phyloP scores from a whole-genome alignment of 345 rosid genomes.

The Toxicodendron radicans region DNA sequence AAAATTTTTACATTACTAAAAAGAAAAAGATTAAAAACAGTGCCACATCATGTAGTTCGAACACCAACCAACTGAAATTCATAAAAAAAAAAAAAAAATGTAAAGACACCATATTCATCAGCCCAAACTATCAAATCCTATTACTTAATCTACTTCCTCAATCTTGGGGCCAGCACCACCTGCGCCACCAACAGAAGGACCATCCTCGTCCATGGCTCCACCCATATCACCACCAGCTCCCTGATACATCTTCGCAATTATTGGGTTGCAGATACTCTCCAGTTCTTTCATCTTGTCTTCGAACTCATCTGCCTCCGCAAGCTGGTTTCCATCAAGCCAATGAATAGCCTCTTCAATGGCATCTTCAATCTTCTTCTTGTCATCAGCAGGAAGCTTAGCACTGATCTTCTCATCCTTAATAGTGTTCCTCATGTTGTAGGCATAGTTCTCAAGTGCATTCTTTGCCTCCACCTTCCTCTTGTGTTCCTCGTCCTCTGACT shows the following conservation, averaged over 20 bases:
- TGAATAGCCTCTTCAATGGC: conserved; percentile 42
- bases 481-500: conserved; percentile 50
- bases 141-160: conserved; percentile 55
- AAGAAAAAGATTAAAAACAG: not conserved
- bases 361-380: conserved; percentile 56
- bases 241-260: conserved; percentile 46
- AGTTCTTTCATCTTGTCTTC: conserved; percentile 54
- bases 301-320: conserved; percentile 48
- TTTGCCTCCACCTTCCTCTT: conserved; percentile 54
- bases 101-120: not conserved
- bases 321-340: conserved; percentile 52
- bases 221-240: conserved; percentile 33
- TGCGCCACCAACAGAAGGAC: conserved; percentile 26
- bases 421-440: conserved; percentile 58
- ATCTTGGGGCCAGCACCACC: conserved; percentile 62
- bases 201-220: conserved; percentile 21
- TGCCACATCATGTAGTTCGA: not conserved
- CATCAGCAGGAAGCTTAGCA: conserved; percentile 40
- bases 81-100: too few species aligned
- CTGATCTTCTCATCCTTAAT: conserved; percentile 49
- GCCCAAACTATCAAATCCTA: not conserved
- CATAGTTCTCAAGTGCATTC: conserved; percentile 50
- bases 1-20: not conserved
- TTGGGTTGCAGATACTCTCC: conserved; percentile 45
- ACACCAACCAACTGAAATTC: too few species aligned